A percentile compares a stretch with the other conserved stretches of the same genome.
phyloP scores from a whole-genome alignment of 2,329 filamentous ascomycete species.

The Davidsoniella eucalypti region DNA sequence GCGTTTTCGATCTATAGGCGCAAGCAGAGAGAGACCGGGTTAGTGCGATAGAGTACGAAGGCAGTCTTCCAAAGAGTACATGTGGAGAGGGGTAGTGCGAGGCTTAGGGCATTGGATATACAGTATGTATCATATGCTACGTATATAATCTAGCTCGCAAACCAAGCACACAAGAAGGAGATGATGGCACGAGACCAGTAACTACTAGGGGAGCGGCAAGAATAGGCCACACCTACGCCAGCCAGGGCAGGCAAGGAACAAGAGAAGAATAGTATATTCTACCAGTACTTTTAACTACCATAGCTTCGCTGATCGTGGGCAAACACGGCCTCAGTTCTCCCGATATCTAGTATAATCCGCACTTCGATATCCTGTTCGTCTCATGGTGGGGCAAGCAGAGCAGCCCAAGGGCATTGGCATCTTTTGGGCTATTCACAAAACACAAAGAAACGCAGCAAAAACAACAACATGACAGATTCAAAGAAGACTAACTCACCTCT shows the following conservation, averaged over 20 bases:
- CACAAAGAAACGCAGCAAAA: background rate
- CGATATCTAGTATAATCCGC: too few relatives aligned
- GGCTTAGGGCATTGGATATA: background rate
- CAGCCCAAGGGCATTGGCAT: constrained; percentile 1
- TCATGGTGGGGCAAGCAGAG: background rate
- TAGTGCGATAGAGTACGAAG: background rate
- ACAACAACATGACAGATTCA: background rate
- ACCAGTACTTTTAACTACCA: too few relatives aligned
- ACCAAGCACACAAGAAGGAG: too few relatives aligned
- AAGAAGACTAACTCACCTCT: constrained; percentile 8
- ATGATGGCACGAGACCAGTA: too few relatives aligned
- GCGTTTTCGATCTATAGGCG: constrained; percentile 66
- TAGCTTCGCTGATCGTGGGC: too few relatives aligned
- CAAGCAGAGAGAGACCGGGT: background rate
- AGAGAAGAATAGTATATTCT: too few relatives aligned
- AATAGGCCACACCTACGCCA: too few relatives aligned
- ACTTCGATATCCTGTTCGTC: too few relatives aligned
- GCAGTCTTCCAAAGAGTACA: background rate
- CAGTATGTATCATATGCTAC: background rate
- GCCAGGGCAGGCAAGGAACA: too few relatives aligned
- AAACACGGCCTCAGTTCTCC: too few relatives aligned
- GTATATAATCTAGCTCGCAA: too few relatives aligned
- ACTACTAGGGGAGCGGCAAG: too few relatives aligned
- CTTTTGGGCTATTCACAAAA: background rate
- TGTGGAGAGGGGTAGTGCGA: constrained; percentile 16